phyloP scores from a whole-genome alignment of 169 alveolate species.

The Cystoisospora suis region DNA sequence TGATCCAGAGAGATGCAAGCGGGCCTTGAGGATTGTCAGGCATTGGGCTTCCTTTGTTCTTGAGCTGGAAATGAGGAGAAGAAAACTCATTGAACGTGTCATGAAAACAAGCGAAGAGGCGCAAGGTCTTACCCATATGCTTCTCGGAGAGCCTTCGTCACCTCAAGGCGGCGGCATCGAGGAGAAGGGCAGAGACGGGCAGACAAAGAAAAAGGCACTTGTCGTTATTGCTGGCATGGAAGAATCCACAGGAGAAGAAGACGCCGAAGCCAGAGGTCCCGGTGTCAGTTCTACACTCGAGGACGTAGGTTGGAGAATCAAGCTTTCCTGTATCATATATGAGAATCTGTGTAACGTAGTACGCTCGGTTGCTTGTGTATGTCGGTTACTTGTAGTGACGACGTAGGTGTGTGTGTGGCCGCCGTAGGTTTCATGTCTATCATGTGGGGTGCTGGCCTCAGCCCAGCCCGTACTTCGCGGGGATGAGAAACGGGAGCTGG shows the following conservation, averaged over 20 bases:
- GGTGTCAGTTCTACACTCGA: no score
- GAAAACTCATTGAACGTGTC: neutral
- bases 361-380: no score
- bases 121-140: constrained; percentile 30
- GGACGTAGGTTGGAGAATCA: no score
- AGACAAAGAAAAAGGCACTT: neutral
- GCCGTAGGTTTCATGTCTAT: no score
- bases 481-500: no score
- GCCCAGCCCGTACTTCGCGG: no score
- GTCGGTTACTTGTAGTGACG: no score
- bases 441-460: no score
- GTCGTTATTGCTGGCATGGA: neutral
- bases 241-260: neutral
- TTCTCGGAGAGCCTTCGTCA: neutral
- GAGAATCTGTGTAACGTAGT: no score
- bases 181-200: neutral
- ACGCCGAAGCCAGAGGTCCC: no score
- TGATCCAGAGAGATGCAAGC: neutral
- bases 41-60: constrained; percentile 13
- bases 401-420: no score
- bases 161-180: neutral
- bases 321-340: no score
- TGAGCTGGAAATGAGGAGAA: neutral
- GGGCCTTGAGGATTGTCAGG: neutral
- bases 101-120: constrained; percentile 6